phyloP scores from a whole-genome alignment of 2,329 filamentous ascomycete genomes.

The Paecilomyces formosus region DNA sequence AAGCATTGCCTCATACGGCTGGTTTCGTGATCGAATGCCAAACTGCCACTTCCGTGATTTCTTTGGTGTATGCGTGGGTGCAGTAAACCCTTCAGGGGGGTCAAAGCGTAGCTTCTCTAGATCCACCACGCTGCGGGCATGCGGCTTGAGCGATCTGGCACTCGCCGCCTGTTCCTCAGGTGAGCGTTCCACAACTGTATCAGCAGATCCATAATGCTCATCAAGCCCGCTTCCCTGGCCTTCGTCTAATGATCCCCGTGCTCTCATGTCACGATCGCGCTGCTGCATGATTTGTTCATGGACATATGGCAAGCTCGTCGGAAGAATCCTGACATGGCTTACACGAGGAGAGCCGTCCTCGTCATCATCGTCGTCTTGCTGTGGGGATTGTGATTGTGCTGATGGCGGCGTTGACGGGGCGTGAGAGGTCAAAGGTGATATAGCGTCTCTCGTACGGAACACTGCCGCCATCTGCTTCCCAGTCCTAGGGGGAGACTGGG shows the following conservation, averaged over 20 bases:
- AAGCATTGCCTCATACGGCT: slow-evolving; percentile 85
- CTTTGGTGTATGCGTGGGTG: slow-evolving; percentile 44
- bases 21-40: slow-evolving; percentile 88
- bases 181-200: slow-evolving; percentile 21
- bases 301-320: slow-evolving; percentile 82
- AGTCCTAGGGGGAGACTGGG: slow-evolving; percentile 12
- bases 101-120: slow-evolving; percentile 55
- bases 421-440: slow-evolving; percentile 13
- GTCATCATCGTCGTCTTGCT: slow-evolving; percentile 19
- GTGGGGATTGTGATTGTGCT: slow-evolving; percentile 15
- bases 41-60: slow-evolving; percentile 89
- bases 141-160: slow-evolving; percentile 73
- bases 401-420: slow-evolving; percentile 20
- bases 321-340: slow-evolving; percentile 85
- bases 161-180: slow-evolving; percentile 75
- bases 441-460: slow-evolving; percentile 11
- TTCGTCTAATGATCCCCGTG: slow-evolving; percentile 38
- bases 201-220: slow-evolving; percentile 6
- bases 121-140: slow-evolving; percentile 64
- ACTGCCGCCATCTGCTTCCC: slow-evolving; percentile 9
- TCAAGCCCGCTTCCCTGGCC: slow-evolving; percentile 13
- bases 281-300: slow-evolving; percentile 83
- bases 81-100: slow-evolving; percentile 49
- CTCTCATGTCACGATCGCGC: slow-evolving; percentile 25
- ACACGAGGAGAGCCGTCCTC: slow-evolving; percentile 48